These are phyloP conservation scores for Centaurea solstitialis DNA, from an alignment of 129 eudicot genomes.

Conservation along the genomic window DNA sequence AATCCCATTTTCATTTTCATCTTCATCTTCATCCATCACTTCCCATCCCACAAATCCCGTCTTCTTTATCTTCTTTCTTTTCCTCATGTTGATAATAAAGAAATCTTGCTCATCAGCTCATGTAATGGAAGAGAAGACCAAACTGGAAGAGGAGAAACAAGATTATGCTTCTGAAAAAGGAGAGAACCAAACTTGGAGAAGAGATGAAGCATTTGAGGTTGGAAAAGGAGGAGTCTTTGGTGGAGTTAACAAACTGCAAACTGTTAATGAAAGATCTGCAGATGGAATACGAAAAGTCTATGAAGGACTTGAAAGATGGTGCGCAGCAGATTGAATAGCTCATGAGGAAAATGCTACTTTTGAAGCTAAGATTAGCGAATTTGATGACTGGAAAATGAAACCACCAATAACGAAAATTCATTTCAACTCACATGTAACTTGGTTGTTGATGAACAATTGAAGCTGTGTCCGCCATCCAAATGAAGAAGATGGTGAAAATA, in stretches of 20 bases:
- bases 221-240: conserved; percentile 51
- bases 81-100: too few species aligned
- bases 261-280: conserved; percentile 28
- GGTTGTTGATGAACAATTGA: too few species aligned
- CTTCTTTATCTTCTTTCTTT: too few species aligned
- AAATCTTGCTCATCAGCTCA: too few species aligned
- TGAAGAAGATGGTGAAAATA: too few species aligned
- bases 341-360: conserved; percentile 50
- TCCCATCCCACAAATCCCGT: too few species aligned
- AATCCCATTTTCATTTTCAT: too few species aligned
- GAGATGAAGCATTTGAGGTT: conserved; percentile 31
- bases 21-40: too few species aligned
- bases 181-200: conserved; percentile 46
- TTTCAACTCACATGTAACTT: too few species aligned
- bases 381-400: conserved; percentile 17
- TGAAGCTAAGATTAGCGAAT: conserved; percentile 37
- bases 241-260: conserved; percentile 41
- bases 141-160: conserved; percentile 52
- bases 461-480: too few species aligned
- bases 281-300: conserved; percentile 41
- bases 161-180: conserved; percentile 44
- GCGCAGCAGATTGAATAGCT: conserved; percentile 45
- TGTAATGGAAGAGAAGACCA: conserved; percentile 41
- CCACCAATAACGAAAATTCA: too few species aligned
- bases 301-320: conserved; percentile 46